Conservation (phyloP, 371 early-diverging fungal genomes). For the Syncephalis plumigaleata region DNA sequence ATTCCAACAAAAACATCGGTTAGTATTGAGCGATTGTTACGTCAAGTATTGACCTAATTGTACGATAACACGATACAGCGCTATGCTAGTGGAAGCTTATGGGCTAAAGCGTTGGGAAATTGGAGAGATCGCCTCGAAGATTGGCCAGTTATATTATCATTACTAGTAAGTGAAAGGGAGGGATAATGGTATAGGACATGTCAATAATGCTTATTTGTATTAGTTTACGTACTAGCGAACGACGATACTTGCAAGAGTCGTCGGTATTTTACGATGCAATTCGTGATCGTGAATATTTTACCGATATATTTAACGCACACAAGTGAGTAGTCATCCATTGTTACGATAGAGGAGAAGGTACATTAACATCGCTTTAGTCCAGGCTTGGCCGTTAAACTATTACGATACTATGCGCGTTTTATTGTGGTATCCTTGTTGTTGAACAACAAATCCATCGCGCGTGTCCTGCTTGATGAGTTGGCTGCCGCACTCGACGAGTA, state of each 20-base stretch:
- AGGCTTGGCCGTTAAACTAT: constrained; percentile 83
- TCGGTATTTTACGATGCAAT: constrained; percentile 93
- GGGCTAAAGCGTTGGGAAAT: constrained; percentile 94
- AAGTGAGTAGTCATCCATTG: too few relatives aligned
- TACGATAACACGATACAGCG: constrained; percentile 14
- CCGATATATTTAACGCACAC: constrained; percentile 76
- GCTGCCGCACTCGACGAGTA: constrained; percentile 74
- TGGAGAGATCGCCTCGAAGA: constrained; percentile 95
- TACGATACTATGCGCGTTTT: constrained; percentile 91
- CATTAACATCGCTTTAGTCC: too few relatives aligned
- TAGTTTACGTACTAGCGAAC: constrained; percentile 83
- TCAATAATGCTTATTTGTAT: constrained; percentile 1
- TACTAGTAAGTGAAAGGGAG: constrained; percentile 40
- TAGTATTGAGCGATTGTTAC: background rate
- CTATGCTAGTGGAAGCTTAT: constrained; percentile 70
- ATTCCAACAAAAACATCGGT: constrained; percentile 84
- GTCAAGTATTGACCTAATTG: background rate
- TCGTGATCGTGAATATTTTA: constrained; percentile 84
- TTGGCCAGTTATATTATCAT: constrained; percentile 85
- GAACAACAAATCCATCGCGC: constrained; percentile 59
- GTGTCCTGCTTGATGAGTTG: constrained; percentile 63
- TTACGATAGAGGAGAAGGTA: background rate
- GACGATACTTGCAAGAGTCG: constrained; percentile 84
- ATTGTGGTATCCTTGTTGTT: constrained; percentile 86
- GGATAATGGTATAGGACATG: background rate